Percentiles rank a stretch among this genome's conserved stretches.
Conservation (phyloP, 176 grass and related monocot species). For the Musa schizocarpa region DNA sequence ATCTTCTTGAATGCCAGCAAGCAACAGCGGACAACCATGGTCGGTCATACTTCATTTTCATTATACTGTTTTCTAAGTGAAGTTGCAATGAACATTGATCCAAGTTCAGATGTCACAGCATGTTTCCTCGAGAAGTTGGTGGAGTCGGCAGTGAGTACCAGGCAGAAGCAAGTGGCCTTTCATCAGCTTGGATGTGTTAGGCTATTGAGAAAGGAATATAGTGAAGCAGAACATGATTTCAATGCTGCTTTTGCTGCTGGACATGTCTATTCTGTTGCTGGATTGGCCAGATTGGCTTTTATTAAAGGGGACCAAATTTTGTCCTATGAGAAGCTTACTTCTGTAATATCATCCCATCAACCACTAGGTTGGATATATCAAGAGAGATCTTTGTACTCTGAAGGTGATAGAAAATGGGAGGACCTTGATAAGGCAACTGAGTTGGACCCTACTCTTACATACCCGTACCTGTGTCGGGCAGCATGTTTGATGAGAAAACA, state of each 20-base stretch:
- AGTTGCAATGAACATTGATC: slow-evolving; percentile 61
- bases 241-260: slow-evolving; percentile 51
- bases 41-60: slow-evolving; percentile 55
- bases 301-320: slow-evolving; percentile 44
- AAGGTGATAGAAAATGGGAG: slow-evolving; percentile 44
- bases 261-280: slow-evolving; percentile 69
- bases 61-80: slow-evolving; percentile 80
- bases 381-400: slow-evolving; percentile 70
- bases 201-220: slow-evolving; percentile 64
- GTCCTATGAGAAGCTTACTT: slow-evolving; percentile 66
- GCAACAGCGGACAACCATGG: slow-evolving; percentile 48
- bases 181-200: slow-evolving; percentile 82
- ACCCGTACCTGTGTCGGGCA: slow-evolving; percentile 88
- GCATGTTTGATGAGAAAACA: slow-evolving; percentile 75
- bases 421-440: slow-evolving; percentile 80
- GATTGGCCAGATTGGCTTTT: slow-evolving; percentile 59
- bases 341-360: slow-evolving; percentile 58
- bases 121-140: slow-evolving; percentile 59
- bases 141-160: slow-evolving; percentile 35
- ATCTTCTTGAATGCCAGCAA: slow-evolving; percentile 55
- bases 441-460: slow-evolving; percentile 77
- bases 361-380: slow-evolving; percentile 84
- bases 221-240: slow-evolving; percentile 53
- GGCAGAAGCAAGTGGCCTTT: slow-evolving; percentile 80
- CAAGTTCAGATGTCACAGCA: slow-evolving; percentile 44